phyloP scores from a whole-genome alignment of 2,329 filamentous ascomycete species.

The Coniochaeta ligniaria region DNA sequence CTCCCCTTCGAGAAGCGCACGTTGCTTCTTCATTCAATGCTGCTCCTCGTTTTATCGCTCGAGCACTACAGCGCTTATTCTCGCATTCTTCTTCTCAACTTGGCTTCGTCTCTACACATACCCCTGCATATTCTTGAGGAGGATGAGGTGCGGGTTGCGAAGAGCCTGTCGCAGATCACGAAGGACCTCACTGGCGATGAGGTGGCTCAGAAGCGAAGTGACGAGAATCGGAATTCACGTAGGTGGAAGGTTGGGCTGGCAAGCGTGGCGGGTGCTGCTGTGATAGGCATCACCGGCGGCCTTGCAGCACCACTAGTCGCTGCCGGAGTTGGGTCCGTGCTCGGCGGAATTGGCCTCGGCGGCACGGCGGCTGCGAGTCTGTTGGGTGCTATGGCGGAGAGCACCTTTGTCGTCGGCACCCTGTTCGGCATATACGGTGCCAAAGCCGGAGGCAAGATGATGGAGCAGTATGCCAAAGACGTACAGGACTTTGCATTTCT shows the following conservation, averaged over 20 bases:
- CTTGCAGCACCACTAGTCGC: slow-evolving; percentile 71
- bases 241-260: slow-evolving; percentile 63
- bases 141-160: slow-evolving; percentile 69
- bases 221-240: slow-evolving; percentile 57
- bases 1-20: slow-evolving; percentile 54
- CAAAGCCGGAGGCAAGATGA: slow-evolving; percentile 75
- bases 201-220: slow-evolving; percentile 53
- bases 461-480: slow-evolving; percentile 81
- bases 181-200: slow-evolving; percentile 57
- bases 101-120: slow-evolving; percentile 66
- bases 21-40: slow-evolving; percentile 62
- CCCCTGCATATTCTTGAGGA: slow-evolving; percentile 56
- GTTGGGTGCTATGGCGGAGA: slow-evolving; percentile 73
- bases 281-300: slow-evolving; percentile 68
- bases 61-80: slow-evolving; percentile 73
- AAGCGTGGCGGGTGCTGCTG: slow-evolving; percentile 42
- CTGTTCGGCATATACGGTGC: slow-evolving; percentile 90
- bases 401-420: slow-evolving; percentile 70
- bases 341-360: slow-evolving; percentile 70
- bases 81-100: slow-evolving; percentile 60
- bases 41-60: slow-evolving; percentile 68
- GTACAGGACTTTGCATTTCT: slow-evolving; percentile 86
- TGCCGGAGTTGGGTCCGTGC: slow-evolving; percentile 71
- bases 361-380: slow-evolving; percentile 69
- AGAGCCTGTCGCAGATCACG: slow-evolving; percentile 68